Evolutionary conservation across 805 yeast genomes (phyloP).

Genomic region (Pichia rugopelliculosa): DNA sequence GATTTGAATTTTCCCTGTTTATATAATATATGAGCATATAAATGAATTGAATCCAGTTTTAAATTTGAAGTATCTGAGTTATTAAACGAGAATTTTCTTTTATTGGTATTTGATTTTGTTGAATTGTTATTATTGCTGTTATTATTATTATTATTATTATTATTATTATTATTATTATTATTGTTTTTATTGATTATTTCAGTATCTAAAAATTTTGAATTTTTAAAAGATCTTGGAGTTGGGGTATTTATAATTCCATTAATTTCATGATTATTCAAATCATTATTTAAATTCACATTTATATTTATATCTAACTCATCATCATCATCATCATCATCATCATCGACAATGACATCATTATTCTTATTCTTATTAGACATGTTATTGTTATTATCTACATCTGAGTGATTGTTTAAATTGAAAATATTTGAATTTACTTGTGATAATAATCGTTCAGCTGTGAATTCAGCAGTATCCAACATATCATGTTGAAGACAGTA

Average conservation of each 20-base stretch:
- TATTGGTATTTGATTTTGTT: not conserved
- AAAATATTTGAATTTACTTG: constrained; percentile 19
- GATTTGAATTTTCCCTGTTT: constrained; percentile 53
- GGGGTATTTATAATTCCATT: constrained; percentile 2
- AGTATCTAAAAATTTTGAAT: not conserved
- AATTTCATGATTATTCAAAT: not conserved
- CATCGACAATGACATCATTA: not conserved
- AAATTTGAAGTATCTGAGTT: constrained; percentile 18
- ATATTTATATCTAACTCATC: not conserved
- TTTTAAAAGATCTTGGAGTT: not conserved
- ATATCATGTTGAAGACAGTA: constrained; percentile 68
- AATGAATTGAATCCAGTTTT: constrained; percentile 49
- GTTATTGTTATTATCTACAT: not conserved
- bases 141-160: no score
- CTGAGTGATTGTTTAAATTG: not conserved
- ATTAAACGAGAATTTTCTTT: not conserved
- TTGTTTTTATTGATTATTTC: no score
- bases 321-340: not conserved
- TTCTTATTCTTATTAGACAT: not conserved
- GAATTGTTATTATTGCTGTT: no score
- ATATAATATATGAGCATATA: constrained; percentile 61
- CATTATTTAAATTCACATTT: not conserved
- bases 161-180: no score
- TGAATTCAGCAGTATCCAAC: constrained; percentile 71
- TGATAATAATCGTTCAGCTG: constrained; percentile 74